Base-by-base conservation (phyloP, 768 basidiomycete species). In the Porphyrellus cyaneotinctus region DNA sequence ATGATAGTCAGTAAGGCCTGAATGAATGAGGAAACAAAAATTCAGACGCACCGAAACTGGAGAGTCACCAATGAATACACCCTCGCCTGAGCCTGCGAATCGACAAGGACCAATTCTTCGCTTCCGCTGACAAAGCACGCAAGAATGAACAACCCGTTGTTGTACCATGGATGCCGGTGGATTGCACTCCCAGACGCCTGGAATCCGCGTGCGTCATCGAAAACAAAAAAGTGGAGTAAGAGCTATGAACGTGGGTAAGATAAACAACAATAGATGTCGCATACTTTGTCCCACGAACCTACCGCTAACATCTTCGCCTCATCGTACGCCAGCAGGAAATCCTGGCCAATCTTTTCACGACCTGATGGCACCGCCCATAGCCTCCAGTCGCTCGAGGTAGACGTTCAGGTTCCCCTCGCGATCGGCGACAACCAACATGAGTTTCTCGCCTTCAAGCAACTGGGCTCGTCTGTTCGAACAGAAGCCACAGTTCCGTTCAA, bases 41-140 rank as follows among this genome's bases (percentile, higher is more conserved):
- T n/a, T n/a, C n/a, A n/a, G n/a, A n/a, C n/a, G n/a, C n/a, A n/a
- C n/a, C n/a, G n/a, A n/a, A n/a, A n/a, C n/a, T n/a, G n/a, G n/a
- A n/a, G n/a, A n/a, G n/a, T n/a, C n/a, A n/a, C n/a, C 41, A 82
- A 57, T 1, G 83, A 84, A 55, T 75, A 83, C n/a, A 84, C 70
- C 17, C 82, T 67, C 2, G 71, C 78, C 15, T 72, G 71, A 0
- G 67, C 66, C 4, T 52, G 56, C 0, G 71, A 70, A 53, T 84
- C n/a, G n/a, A n/a, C n/a, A n/a, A n/a, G n/a, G n/a, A n/a, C n/a
- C n/a, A n/a, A n/a, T n/a, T n/a, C n/a, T 54, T 84, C 82, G 31
- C 60, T 74, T 7, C 79, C 78, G 43, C 66, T 64, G 2, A 81
- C 69, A 52, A 83, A 82, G 38, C 74, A 71, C 2, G 74, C 68